Percentiles rank a stretch among this genome's conserved stretches.
Evolutionary conservation across 129 eudicot genomes (phyloP).

Genomic region (Smallanthus sonchifolius): DNA sequence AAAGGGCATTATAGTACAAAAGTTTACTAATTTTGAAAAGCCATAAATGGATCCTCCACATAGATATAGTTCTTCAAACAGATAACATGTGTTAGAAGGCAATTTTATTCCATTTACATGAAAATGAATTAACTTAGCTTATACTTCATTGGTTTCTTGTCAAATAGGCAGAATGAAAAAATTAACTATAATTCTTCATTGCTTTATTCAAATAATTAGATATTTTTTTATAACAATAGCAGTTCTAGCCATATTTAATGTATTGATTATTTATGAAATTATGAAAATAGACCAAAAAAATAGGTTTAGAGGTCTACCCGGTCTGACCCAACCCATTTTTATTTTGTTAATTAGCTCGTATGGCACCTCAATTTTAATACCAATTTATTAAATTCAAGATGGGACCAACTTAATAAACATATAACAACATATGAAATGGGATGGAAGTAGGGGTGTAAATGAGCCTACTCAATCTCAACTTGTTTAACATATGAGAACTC

Average conservation of each 20-base stretch:
- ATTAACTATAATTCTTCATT: not conserved
- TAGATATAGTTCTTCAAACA: slow-evolving; percentile 7
- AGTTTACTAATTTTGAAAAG: slow-evolving; percentile 19
- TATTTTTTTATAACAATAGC: not conserved
- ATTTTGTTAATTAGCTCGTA: too few species aligned
- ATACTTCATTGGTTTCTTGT: not conserved
- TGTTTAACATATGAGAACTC: too few species aligned
- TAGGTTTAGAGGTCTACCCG: not conserved
- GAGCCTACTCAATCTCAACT: too few species aligned
- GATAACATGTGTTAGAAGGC: not conserved
- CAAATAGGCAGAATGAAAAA: not conserved
- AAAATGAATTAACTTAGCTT: slow-evolving; percentile 10
- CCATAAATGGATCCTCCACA: slow-evolving; percentile 17
- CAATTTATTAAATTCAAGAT: too few species aligned
- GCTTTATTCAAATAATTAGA: not conserved
- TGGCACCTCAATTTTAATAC: too few species aligned
- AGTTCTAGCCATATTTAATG: not conserved
- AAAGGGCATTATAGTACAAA: slow-evolving; percentile 27
- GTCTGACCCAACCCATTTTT: too few species aligned
- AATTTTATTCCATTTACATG: not conserved
- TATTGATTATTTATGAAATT: not conserved
- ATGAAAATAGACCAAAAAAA: not conserved
- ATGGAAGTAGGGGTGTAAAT: too few species aligned
- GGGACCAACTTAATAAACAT: too few species aligned
- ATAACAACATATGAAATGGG: too few species aligned